phyloP scores from a whole-genome alignment of 176 grass and related monocot genomes.

The Hsuehochloa calcarea region DNA sequence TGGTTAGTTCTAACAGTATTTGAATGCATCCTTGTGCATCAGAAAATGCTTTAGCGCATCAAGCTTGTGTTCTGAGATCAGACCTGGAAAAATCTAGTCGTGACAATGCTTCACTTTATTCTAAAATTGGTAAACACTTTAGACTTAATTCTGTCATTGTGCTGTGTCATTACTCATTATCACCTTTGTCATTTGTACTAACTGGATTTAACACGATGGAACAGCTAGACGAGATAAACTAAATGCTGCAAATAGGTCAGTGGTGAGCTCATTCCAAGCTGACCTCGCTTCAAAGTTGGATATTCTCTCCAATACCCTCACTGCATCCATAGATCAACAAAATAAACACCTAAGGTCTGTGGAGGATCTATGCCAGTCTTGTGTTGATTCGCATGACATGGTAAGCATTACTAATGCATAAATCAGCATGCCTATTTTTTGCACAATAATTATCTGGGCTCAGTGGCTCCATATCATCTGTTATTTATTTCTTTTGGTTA shows the following conservation, averaged over 20 bases:
- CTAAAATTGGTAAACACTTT: conserved; percentile 76
- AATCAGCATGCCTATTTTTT: conserved; percentile 21
- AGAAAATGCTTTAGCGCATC: conserved; percentile 94
- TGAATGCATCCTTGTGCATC: conserved; percentile 24
- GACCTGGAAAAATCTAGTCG: conserved; percentile 83
- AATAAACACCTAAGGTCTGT: conserved; percentile 73
- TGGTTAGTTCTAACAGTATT: conserved; percentile 2
- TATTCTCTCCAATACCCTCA: conserved; percentile 68
- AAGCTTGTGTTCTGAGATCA: conserved; percentile 82
- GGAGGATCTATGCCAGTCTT: conserved; percentile 76
- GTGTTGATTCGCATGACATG: conserved; percentile 86
- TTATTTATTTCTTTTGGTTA: conserved; percentile 11
- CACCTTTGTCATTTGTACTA: not conserved
- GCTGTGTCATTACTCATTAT: not conserved
- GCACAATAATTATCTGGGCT: not conserved
- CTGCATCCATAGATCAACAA: conserved; percentile 69
- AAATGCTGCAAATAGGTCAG: conserved; percentile 69
- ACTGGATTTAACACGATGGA: conserved; percentile 6
- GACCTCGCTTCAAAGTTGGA: conserved; percentile 72
- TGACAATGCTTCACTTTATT: conserved; percentile 78
- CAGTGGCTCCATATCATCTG: not conserved
- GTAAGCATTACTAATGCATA: conserved; percentile 37
- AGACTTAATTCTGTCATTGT: not conserved
- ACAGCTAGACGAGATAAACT: conserved; percentile 81
- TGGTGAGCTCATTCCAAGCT: conserved; percentile 74